Base-by-base conservation (phyloP, 2,329 filamentous ascomycete species). In the Claviceps sp. region DNA sequence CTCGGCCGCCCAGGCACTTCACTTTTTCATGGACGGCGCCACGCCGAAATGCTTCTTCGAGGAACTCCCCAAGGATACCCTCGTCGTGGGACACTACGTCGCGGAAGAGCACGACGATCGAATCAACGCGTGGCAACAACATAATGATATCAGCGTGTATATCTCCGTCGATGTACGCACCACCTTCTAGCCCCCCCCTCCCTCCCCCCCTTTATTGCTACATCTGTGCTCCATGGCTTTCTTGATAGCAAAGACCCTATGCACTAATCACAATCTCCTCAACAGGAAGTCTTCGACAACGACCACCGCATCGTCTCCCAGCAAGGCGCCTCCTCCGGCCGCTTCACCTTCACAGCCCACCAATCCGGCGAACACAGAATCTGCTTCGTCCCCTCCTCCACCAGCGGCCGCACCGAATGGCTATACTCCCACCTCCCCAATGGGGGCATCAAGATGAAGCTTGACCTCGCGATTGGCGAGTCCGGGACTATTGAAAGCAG, bases 21-120 rank as follows among this genome's bases (percentile, higher is more conserved):
- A 95, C 81, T 95, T 98, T 77, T 97, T 86, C 75, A 83, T 97
- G 68, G 89, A 97, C 67, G 87, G 86, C 62, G 78, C 79, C 48
- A 74, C 80, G 58, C 85, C 88, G 59, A 96, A 94, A 73, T 98
- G 93, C 73, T 98, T 98, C 81, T 95, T 86, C 72, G 93, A 98
- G 74, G 91, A 97, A 70, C 79, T 98, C 54, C 90, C 93, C 58
- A 96, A 97, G 76, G 91, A 95, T 69, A 97, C 93, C 14, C 74
- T 98, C 53, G 91, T 98, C 52, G 90, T 96, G 54, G 93, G 93
- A 60, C 85, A 93, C 71, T 98, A 90, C 76, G 81, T 78, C 51
- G 88, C 88, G 49, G 85, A 93, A 69, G 86, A 94, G 68, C 93
- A 81, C 73, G 83, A 93, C 68, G 79, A 86, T 53, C 72, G 82